These are phyloP conservation scores for Ascochyta rabiei DNA, from an alignment of 2,329 filamentous ascomycete genomes.

Conservation along the genomic window DNA sequence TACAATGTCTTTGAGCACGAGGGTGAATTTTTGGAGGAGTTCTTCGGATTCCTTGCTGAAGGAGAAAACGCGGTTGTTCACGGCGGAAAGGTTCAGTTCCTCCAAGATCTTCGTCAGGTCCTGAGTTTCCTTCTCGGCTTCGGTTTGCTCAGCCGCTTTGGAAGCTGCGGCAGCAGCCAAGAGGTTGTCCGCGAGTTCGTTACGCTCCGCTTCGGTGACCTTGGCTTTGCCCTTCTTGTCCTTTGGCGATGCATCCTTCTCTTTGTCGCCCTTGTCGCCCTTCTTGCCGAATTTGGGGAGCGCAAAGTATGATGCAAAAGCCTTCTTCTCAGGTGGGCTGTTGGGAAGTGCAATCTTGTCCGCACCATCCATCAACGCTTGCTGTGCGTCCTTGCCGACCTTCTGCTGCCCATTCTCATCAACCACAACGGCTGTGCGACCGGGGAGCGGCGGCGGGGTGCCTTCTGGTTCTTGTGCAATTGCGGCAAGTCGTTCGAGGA, in stretches of 20 bases:
- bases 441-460: constrained; percentile 51
- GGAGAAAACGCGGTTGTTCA: constrained; percentile 84
- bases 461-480: constrained; percentile 50
- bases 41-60: constrained; percentile 84
- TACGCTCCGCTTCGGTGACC: constrained; percentile 46
- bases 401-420: constrained; percentile 44
- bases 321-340: constrained; percentile 54
- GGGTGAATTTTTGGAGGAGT: constrained; percentile 81
- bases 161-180: constrained; percentile 41
- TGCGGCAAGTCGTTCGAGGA: constrained; percentile 59
- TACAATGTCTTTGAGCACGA: constrained; percentile 88
- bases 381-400: constrained; percentile 53
- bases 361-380: constrained; percentile 53
- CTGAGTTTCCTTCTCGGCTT: constrained; percentile 63
- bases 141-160: constrained; percentile 43
- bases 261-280: constrained; percentile 42
- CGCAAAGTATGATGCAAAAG: constrained; percentile 43
- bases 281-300: constrained; percentile 37
- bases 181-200: constrained; percentile 43
- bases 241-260: constrained; percentile 31
- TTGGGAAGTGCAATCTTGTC: constrained; percentile 58
- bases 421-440: constrained; percentile 40
- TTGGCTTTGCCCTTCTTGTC: constrained; percentile 35
- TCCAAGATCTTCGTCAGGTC: constrained; percentile 83
- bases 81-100: constrained; percentile 79